These are phyloP conservation scores for Erysimum cheiranthoides DNA, from an alignment of 345 rosid species.

Conservation along the genomic window DNA sequence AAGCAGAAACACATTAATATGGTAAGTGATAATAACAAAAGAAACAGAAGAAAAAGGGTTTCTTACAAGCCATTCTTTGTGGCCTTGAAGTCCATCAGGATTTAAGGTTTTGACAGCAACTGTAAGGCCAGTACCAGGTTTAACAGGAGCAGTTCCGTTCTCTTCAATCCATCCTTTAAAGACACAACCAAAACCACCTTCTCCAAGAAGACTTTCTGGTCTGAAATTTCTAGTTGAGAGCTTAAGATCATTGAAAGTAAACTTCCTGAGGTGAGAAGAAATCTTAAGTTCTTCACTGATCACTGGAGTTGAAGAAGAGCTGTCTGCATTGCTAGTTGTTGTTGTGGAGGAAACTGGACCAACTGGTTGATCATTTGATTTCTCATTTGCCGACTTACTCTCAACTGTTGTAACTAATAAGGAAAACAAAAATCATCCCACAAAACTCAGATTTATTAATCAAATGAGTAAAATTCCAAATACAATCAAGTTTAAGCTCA, in stretches of 20 bases:
- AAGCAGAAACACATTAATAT: slow-evolving; percentile 24
- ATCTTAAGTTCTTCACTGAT: slow-evolving; percentile 87
- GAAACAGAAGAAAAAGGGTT: slow-evolving; percentile 12
- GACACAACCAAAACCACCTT: slow-evolving; percentile 98
- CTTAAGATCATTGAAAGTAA: slow-evolving; percentile 89
- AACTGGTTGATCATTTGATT: slow-evolving; percentile 73
- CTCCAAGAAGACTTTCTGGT: slow-evolving; percentile 97
- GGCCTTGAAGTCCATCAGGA: slow-evolving; percentile 99
- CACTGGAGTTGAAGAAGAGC: slow-evolving; percentile 81
- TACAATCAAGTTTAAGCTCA: slow-evolving; percentile 14
- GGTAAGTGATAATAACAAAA: neutral
- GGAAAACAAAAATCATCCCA: slow-evolving; percentile 4
- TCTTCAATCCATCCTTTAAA: slow-evolving; percentile 98
- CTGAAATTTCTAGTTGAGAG: slow-evolving; percentile 92
- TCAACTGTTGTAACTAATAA: slow-evolving; percentile 52
- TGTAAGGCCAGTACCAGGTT: slow-evolving; percentile 96
- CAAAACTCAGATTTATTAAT: slow-evolving; percentile 18
- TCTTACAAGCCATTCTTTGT: slow-evolving; percentile 97
- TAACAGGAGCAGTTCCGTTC: slow-evolving; percentile 97
- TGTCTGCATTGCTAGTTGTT: slow-evolving; percentile 81
- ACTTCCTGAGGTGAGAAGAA: slow-evolving; percentile 80
- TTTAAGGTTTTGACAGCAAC: slow-evolving; percentile 97
- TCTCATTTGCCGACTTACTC: slow-evolving; percentile 73
- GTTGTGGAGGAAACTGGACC: slow-evolving; percentile 69
- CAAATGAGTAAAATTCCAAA: neutral